Evolutionary conservation across 2,329 filamentous ascomycete species (phyloP), one percentile per base, ranked within the genome.

Genomic region (Penicillium sp.): DNA sequence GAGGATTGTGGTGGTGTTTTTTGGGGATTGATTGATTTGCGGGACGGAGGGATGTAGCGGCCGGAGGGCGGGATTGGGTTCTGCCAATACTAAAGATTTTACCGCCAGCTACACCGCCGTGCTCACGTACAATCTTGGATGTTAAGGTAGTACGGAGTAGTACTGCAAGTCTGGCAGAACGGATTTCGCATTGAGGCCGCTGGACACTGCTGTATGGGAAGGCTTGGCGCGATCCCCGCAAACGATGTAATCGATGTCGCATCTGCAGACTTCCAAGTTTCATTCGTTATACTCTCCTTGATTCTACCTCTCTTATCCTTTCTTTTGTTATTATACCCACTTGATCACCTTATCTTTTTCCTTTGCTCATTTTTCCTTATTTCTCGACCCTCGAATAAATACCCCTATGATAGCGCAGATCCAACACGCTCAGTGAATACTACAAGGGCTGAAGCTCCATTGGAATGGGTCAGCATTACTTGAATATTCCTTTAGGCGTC

Each of bases 161-260:
- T 6, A 27, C 24, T 27, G 8, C 24, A 27, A 27, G 24, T 6
- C 24, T 27, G 24, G 24, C 24, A 27, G 24, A 27, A 27, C 6
- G 5, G 24, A 27, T 27, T 27, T 27, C 24, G 24, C 24, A 27
- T 6, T 27, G 5, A 5, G 24, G 24, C 24, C 24, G 24, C 24
- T 27, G 24, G 24, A 27, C 5, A 27, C 24, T 8, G 4, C 24
- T 27, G 24, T 27, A 27, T 24, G 48, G 34, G 31, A 49, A 49
- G 60, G 27, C 59, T 58, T 63, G 59, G 59, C 59, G 34, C n/a
- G 16, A 52, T 39, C 61, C 60, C 58, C 61, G 60, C 63, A 62
- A 64, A 64, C 63, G 58, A 65, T 65, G 62, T 64, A 61, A 64
- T 65, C 56, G 59, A 29, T 36, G 45, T 54, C 45, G 46, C 32